A percentile compares a stretch with the other conserved stretches of the same genome.
phyloP scores from a whole-genome alignment of 495 filamentous ascomycete genomes.

The Neurospora tetraspora region DNA sequence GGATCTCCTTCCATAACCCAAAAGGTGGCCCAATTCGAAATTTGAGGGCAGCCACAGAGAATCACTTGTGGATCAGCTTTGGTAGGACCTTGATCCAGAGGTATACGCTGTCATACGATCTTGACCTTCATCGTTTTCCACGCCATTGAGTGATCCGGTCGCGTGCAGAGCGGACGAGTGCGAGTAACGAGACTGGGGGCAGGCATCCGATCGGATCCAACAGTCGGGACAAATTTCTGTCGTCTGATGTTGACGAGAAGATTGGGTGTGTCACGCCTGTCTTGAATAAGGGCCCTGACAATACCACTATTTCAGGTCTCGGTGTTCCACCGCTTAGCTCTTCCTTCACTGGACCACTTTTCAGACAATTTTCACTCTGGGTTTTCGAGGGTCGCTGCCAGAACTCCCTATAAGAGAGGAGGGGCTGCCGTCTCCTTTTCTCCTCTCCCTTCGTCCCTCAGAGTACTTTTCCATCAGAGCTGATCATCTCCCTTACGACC shows the following conservation, averaged over 20 bases:
- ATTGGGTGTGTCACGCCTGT: neutral
- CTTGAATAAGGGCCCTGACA: neutral
- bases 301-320: neutral
- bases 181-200: neutral
- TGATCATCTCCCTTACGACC: neutral
- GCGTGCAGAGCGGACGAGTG: neutral
- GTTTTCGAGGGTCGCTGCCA: neutral
- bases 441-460: neutral
- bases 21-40: neutral
- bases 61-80: neutral
- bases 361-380: neutral
- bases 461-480: neutral
- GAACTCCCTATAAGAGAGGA: neutral
- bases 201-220: neutral
- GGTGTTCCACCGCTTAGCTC: neutral
- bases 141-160: neutral
- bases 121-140: neutral
- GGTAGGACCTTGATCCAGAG: neutral
- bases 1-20: neutral
- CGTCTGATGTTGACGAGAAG: neutral
- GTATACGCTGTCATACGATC: neutral
- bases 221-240: neutral
- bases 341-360: neutral
- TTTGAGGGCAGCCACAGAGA: neutral
- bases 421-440: neutral